These are phyloP conservation scores for Paraurostyla sp. DNA, from an alignment of 73 alveolate species.

Conservation along the genomic window DNA sequence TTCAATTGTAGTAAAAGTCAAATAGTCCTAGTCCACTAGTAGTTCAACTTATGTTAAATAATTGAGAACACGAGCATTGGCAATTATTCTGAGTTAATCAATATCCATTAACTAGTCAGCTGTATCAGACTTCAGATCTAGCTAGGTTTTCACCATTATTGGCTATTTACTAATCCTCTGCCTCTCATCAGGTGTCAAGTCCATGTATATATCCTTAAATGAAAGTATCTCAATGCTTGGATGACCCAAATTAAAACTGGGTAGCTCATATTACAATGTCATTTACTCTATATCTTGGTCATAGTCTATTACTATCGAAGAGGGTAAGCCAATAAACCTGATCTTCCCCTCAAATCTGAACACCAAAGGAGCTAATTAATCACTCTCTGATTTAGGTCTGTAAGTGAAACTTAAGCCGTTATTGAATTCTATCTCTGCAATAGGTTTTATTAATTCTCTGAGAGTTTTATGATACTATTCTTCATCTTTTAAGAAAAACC, in stretches of 20 bases:
- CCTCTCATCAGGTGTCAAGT: not conserved
- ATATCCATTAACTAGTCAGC: not conserved
- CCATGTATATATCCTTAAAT: not conserved
- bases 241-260: conserved; percentile 23
- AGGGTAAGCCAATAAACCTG: not conserved
- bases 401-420: conserved; percentile 1
- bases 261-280: not conserved
- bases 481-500: not conserved
- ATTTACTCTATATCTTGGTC: too few species aligned
- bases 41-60: not conserved
- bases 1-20: conserved; percentile 4
- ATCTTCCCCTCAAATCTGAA: conserved; percentile 32
- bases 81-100: not conserved
- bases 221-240: not conserved
- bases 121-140: conserved; percentile 18
- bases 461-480: not conserved
- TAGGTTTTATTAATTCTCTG: not conserved
- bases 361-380: not conserved
- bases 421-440: not conserved
- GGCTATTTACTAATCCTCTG: conserved; percentile 4
- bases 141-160: not conserved
- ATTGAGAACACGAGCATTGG: not conserved
- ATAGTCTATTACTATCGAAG: not conserved
- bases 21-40: not conserved
- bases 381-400: not conserved